Conservation (phyloP, 805 yeast species). For the Helenozyma baotianmanensis region DNA sequence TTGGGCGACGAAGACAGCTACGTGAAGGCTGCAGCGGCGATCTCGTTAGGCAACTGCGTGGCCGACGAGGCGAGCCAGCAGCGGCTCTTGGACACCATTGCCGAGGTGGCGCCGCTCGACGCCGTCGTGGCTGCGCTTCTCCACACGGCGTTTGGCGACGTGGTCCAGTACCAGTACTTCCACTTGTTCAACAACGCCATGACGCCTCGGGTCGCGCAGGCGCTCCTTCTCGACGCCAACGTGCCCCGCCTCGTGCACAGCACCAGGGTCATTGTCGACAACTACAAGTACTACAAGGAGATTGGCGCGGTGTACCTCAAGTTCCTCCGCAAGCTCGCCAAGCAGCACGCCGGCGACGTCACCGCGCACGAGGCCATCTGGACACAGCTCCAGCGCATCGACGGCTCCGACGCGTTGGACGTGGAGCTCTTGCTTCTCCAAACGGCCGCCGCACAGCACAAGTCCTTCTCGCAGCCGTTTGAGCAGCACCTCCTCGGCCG, state of each 20-base stretch:
- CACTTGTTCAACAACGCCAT: conserved; percentile 32
- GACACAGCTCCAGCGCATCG: conserved; percentile 11
- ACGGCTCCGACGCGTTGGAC: conserved; percentile 14
- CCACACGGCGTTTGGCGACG: conserved; percentile 22
- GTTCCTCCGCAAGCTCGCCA: conserved; percentile 26
- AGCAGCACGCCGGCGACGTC: conserved; percentile 1
- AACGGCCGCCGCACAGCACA: conserved; percentile 4
- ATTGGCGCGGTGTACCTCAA: conserved; percentile 22
- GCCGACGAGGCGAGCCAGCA: conserved; percentile 15
- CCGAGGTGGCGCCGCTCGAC: conserved; percentile 2
- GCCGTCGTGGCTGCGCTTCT: conserved; percentile 18
- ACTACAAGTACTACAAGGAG: conserved; percentile 32
- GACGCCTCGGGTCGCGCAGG: conserved; percentile 10
- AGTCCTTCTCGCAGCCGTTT: neutral
- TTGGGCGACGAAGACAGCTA: conserved; percentile 16
- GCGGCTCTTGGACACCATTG: conserved; percentile 8
- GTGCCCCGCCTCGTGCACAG: conserved; percentile 13
- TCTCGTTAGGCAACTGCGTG: conserved; percentile 35
- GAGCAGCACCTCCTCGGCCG: conserved; percentile 3
- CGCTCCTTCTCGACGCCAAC: conserved; percentile 12
- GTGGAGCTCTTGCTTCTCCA: conserved; percentile 22
- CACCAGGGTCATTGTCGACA: conserved; percentile 29
- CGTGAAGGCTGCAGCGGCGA: conserved; percentile 25
- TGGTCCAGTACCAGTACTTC: conserved; percentile 33
- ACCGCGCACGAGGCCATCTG: conserved; percentile 7